phyloP scores from a whole-genome alignment of 2,329 filamentous ascomycete species.

The Plenodomus tracheiphilus region DNA sequence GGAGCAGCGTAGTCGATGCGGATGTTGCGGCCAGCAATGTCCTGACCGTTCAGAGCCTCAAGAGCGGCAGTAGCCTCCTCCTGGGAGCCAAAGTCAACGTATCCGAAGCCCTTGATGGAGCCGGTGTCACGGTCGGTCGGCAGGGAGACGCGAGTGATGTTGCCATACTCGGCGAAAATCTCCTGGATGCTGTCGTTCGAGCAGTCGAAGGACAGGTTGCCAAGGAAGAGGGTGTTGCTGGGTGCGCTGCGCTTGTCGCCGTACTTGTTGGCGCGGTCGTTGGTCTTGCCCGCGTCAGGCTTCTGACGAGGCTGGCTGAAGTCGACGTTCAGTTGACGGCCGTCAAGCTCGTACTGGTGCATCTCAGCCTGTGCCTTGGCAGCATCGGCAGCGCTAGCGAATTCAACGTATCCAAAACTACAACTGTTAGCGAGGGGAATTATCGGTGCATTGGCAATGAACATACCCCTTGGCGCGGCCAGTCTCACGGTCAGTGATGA shows the following conservation, averaged over 20 bases:
- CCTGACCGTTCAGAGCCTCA: constrained; percentile 69
- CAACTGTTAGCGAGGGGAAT: constrained; percentile 26
- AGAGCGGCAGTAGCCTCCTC: constrained; percentile 82
- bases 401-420: constrained; percentile 90
- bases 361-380: constrained; percentile 74
- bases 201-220: constrained; percentile 84
- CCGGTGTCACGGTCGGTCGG: constrained; percentile 86
- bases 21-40: constrained; percentile 72
- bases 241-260: constrained; percentile 80
- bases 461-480: constrained; percentile 79
- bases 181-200: constrained; percentile 74
- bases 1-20: constrained; percentile 81
- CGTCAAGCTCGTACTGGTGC: constrained; percentile 74
- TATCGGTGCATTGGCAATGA: neutral
- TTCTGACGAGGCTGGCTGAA: constrained; percentile 70
- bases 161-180: constrained; percentile 72
- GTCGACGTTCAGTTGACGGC: constrained; percentile 76
- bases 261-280: constrained; percentile 66
- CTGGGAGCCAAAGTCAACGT: constrained; percentile 79
- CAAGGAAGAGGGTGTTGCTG: constrained; percentile 86
- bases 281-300: constrained; percentile 51
- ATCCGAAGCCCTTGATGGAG: constrained; percentile 88
- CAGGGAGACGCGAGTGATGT: constrained; percentile 78
- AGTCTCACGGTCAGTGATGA: constrained; percentile 80
- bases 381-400: constrained; percentile 67